Percentiles rank a stretch among this genome's conserved stretches.
These are phyloP conservation scores for Rhizopus stolonifer DNA, from an alignment of 371 early-diverging fungal genomes.

Conservation along the genomic window DNA sequence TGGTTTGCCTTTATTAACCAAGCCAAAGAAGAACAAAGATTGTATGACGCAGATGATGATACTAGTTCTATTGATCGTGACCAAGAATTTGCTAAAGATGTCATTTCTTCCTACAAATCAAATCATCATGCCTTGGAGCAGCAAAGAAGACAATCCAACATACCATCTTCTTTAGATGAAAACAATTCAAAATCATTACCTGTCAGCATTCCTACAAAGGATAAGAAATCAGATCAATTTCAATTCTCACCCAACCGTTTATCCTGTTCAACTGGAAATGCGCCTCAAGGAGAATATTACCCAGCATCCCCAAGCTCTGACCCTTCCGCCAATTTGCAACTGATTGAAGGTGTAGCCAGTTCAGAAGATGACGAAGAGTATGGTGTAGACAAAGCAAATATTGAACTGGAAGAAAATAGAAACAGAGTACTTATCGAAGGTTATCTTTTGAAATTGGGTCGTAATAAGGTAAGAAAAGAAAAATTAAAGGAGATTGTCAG, in stretches of 20 bases:
- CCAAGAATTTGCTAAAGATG: slow-evolving; percentile 50
- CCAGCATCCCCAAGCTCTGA: slow-evolving; percentile 45
- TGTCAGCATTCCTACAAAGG: slow-evolving; percentile 19
- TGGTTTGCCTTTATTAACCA: slow-evolving; percentile 67
- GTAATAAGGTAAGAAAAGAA: slow-evolving; percentile 54
- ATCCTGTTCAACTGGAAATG: too few species aligned
- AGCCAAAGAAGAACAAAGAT: slow-evolving; percentile 45
- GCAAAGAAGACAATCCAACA: slow-evolving; percentile 20
- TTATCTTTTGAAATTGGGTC: slow-evolving; percentile 67
- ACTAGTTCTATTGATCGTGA: slow-evolving; percentile 46
- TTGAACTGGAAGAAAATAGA: slow-evolving; percentile 39
- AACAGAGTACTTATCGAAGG: slow-evolving; percentile 68
- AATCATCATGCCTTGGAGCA: slow-evolving; percentile 24
- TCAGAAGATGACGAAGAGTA: slow-evolving; percentile 55
- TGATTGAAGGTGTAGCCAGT: slow-evolving; percentile 41
- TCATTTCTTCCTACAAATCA: slow-evolving; percentile 37
- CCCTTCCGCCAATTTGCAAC: slow-evolving; percentile 26
- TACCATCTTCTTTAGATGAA: slow-evolving; percentile 4
- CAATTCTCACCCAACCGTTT: too few species aligned
- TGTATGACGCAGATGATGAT: slow-evolving; percentile 52
- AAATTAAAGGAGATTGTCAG: too few species aligned
- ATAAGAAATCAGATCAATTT: not conserved
- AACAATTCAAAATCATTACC: slow-evolving; percentile 12
- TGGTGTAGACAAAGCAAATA: slow-evolving; percentile 29
- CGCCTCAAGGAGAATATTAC: slow-evolving; percentile 30